Evolutionary conservation across 2,329 filamentous ascomycete species (phyloP), one percentile per base, ranked within the genome.

Genomic region (Hysterium pulicare): DNA sequence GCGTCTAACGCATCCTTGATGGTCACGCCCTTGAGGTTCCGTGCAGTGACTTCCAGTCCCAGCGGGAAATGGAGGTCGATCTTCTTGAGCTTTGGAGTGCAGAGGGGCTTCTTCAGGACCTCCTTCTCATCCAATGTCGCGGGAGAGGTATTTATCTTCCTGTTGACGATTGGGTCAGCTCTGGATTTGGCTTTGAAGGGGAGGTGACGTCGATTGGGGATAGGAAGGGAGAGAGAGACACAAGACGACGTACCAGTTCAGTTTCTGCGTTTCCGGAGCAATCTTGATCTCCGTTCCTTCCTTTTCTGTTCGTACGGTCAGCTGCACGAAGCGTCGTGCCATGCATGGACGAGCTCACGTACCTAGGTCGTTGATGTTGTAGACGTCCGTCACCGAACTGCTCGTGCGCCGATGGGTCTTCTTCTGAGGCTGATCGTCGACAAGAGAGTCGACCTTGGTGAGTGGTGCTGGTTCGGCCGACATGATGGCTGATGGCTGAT

Each of bases 1-100:
- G 89, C 91, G 68, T 96, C 90, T 68, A 95, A 67, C 45, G 90
- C 90, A 70, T 97, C 91, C 77, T 96, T 96, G 77, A 97, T 91
- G 44, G 91, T 97, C 55, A 97, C 90, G 43, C 91, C 91, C 71
- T 90, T 91, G 58, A 90, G 74, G 72, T 96, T 97, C 62, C 91
- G 82, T 63, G 90, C 91, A 23, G 86, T 87, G 54, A 96, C 87
- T 62, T 91, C 84, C 42, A 93, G 79, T 39, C 91, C 91, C 40
- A 94, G 76, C 13, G 88, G 87, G 77, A 95, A 95, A 71, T 90
- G 83, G 35, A 97, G 78, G 71, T 95, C 90, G 70, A 97, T 91
- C 75, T 88, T 91, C 79, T 93, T 95, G 69, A 97, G 81, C 24
- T 86, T 83, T 36, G 91, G 91, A 47, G 73, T 83, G 58, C 87